Evolutionary conservation across 2,329 filamentous ascomycete species (phyloP), one percentile per base, ranked within the genome.

Genomic region (Ophiocordyceps sinensis): DNA sequence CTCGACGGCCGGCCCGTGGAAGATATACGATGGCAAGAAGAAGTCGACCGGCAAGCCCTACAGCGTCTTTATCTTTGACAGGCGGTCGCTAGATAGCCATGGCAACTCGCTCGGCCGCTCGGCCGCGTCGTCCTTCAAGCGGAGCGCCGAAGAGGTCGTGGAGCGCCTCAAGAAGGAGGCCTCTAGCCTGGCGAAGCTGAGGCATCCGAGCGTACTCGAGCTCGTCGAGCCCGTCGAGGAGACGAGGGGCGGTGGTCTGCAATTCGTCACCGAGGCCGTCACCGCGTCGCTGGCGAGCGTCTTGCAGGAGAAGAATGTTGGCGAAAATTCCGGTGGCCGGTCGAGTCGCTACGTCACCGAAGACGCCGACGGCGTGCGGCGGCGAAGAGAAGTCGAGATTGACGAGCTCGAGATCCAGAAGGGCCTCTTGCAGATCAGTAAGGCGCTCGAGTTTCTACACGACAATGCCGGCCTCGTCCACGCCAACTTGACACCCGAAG

Each of bases 401-500:
- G 91, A 98, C 56, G 91, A 96, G 63, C 67, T 98, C 44, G 91
- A 98, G 62, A 93, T 96, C 52, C 91, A 98, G 59, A 98, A 98
- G 62, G 91, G 91, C 0, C 61, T 98, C 47, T 65, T 96, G 45
- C 91, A 98, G 60, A 75, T 98, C 47, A 88, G 82, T 54, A 95
- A 95, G 59, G 89, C 88, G 3, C 68, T 96, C 28, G 89, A 96
- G 61, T 96, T 96, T 56, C 65, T 96, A 45, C 89, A 96, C 56
- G 89, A 96, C 56, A 94, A 89, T 56, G 89, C 89, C 10, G 86
- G 86, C 1, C 71, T 98, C 38, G 85, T 96, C 0, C 91, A 98
- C 61, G 86, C 84, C 38, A 98, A 98, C 56, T 62, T 98, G 47
- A 96, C 88, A 0, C 91, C 91, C 0, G 89, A 96, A 48, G 85